Percentiles rank a stretch among this genome's conserved stretches.
phyloP scores from a whole-genome alignment of 176 grass and related monocot species.

The Alopecurus myosuroides region DNA sequence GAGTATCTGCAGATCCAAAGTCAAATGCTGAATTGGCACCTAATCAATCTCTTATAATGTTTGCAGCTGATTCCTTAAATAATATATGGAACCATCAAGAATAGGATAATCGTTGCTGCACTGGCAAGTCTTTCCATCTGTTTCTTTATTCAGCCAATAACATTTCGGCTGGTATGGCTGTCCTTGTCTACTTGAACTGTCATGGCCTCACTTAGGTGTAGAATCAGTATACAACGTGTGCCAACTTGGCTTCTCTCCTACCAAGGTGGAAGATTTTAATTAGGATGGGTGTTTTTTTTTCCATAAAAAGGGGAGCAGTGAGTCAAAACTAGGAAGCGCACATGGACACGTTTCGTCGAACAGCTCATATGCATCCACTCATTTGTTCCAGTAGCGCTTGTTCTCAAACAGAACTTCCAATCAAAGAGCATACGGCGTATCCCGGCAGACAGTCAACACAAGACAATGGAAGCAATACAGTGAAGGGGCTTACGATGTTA shows the following conservation, averaged over 20 bases:
- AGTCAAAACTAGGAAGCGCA: too few species aligned
- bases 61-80: background rate
- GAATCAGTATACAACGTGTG: background rate
- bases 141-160: background rate
- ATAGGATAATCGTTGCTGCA: background rate
- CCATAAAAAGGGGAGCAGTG: too few species aligned
- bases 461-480: too few species aligned
- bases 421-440: too few species aligned
- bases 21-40: background rate
- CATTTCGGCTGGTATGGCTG: background rate
- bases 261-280: background rate
- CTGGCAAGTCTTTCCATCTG: background rate
- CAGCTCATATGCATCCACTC: background rate
- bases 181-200: background rate
- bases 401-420: too few species aligned
- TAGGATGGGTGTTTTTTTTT: background rate
- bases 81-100: background rate
- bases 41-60: background rate
- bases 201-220: too few species aligned
- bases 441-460: too few species aligned
- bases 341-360: background rate
- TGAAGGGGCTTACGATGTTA: too few species aligned
- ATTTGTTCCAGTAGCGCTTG: background rate
- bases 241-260: background rate
- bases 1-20: background rate